These are phyloP conservation scores for Actinomortierella wolfii DNA, from an alignment of 371 early-diverging fungal species.

Conservation along the genomic window DNA sequence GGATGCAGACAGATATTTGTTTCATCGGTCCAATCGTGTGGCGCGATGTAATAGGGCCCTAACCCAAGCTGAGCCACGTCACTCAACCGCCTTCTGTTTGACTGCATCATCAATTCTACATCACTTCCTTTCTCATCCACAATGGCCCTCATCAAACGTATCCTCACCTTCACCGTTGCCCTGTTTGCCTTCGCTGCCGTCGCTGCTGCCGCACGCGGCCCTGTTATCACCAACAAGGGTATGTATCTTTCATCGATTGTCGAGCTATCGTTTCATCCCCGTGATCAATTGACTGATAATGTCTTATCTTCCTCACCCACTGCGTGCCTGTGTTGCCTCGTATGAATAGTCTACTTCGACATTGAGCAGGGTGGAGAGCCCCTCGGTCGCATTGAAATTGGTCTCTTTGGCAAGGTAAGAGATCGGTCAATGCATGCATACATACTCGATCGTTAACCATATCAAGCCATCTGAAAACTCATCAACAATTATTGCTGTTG, in stretches of 20 bases:
- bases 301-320: too few relatives aligned
- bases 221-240: slow-evolving; percentile 46
- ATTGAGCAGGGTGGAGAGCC: slow-evolving; percentile 81
- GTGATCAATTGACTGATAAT: too few relatives aligned
- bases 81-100: background rate
- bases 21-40: too few relatives aligned
- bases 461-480: background rate
- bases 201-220: slow-evolving; percentile 33
- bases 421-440: background rate
- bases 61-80: slow-evolving; percentile 8
- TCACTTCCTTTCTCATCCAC: slow-evolving; percentile 2
- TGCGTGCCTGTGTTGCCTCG: background rate
- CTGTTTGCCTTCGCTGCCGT: slow-evolving; percentile 22
- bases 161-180: slow-evolving; percentile 24
- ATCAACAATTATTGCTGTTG: background rate
- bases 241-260: background rate
- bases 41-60: too few relatives aligned
- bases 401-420: slow-evolving; percentile 73
- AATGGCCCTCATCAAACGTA: slow-evolving; percentile 44
- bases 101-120: background rate
- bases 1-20: too few relatives aligned
- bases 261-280: too few relatives aligned
- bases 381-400: slow-evolving; percentile 88
- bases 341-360: slow-evolving; percentile 81
- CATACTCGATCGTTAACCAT: too few relatives aligned